Conservation (phyloP, 2,329 filamentous ascomycete genomes). For the Hypoxylon sp. region DNA sequence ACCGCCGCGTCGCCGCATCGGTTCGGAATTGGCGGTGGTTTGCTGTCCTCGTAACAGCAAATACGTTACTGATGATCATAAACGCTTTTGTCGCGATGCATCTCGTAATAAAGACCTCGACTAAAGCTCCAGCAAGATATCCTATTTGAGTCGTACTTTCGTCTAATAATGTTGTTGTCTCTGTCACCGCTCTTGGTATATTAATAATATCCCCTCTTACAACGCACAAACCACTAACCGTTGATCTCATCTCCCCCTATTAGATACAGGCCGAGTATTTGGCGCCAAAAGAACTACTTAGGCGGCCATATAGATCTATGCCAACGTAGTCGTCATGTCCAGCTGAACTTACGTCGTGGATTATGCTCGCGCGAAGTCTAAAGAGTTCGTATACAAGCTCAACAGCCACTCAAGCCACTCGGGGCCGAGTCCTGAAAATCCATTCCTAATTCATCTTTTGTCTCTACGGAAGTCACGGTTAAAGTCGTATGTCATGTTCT, state of each 20-base stretch:
- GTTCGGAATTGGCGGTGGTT: not conserved
- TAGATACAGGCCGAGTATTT: not conserved
- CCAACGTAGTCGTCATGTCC: not conserved
- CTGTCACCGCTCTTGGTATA: not conserved
- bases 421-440: not conserved
- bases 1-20: not conserved
- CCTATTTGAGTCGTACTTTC: not conserved
- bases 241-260: slow-evolving; percentile 20
- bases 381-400: not conserved
- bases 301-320: slow-evolving; percentile 3
- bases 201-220: not conserved
- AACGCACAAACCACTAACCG: not conserved
- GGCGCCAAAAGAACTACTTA: not conserved
- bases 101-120: slow-evolving; percentile 1
- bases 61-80: not conserved
- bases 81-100: not conserved
- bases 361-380: not conserved
- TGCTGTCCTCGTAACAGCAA: slow-evolving; percentile 1
- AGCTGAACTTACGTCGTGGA: not conserved
- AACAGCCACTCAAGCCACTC: not conserved
- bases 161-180: not conserved
- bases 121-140: slow-evolving; percentile 2
- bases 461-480: not conserved
- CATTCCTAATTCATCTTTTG: not conserved
- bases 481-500: not conserved